Percentiles rank a stretch among this genome's conserved stretches.
phyloP scores from a whole-genome alignment of 257 asterid species.

The Plantago ovata region DNA sequence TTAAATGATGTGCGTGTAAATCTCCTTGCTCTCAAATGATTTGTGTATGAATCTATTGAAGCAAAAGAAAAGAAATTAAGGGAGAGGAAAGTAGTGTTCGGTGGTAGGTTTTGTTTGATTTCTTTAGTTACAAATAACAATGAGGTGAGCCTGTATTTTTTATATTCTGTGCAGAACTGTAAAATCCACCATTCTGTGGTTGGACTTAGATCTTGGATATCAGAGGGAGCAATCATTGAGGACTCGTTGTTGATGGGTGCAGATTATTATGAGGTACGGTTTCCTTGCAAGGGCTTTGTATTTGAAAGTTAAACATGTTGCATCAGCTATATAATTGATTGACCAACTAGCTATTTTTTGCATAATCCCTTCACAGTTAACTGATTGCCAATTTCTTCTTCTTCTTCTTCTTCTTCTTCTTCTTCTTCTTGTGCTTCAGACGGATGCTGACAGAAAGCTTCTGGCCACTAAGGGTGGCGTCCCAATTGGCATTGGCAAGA shows the following conservation, averaged over 20 bases:
- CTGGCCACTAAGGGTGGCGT: slow-evolving; percentile 75
- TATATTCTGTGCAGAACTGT: slow-evolving; percentile 58
- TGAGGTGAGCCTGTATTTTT: not conserved
- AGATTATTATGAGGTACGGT: slow-evolving; percentile 84
- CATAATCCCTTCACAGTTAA: slow-evolving; percentile 8
- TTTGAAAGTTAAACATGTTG: not conserved
- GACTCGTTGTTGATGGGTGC: slow-evolving; percentile 91
- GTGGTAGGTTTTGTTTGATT: too few species aligned
- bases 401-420: slow-evolving; percentile 14
- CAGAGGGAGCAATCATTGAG: slow-evolving; percentile 90
- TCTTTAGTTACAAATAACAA: too few species aligned
- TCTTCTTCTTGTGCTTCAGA: slow-evolving; percentile 35
- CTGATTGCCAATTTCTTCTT: slow-evolving; percentile 1
- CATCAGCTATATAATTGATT: not conserved
- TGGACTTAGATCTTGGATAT: slow-evolving; percentile 93
- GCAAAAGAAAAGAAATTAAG: too few species aligned
- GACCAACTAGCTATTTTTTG: not conserved
- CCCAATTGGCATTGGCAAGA: slow-evolving; percentile 84
- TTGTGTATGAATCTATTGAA: too few species aligned
- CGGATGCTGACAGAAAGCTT: slow-evolving; percentile 68
- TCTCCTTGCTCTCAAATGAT: too few species aligned
- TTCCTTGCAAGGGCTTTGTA: slow-evolving; percentile 5
- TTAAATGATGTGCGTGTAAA: too few species aligned
- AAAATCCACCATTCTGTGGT: slow-evolving; percentile 93
- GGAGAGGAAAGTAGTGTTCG: too few species aligned